A percentile compares a stretch with the other conserved stretches of the same genome.
Conservation (phyloP, 345 rosid species). For the Moricandia moricandioides region DNA sequence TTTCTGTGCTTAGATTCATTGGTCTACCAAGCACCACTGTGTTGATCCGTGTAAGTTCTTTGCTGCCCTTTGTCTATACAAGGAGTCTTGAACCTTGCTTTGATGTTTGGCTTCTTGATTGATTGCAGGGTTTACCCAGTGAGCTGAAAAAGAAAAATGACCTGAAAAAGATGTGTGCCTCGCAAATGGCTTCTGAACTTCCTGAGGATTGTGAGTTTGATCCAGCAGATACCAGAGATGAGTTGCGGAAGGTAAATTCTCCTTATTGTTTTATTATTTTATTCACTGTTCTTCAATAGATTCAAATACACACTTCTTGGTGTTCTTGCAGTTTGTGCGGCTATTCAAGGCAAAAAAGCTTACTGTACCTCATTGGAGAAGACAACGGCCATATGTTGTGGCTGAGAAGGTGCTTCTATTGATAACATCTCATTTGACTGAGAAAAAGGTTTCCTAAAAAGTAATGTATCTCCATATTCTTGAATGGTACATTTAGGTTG, state of each 20-base stretch:
- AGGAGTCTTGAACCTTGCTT: too few relatives aligned
- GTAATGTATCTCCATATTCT: too few relatives aligned
- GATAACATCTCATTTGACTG: background rate
- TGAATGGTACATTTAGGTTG: slow-evolving; percentile 46
- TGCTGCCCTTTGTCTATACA: background rate
- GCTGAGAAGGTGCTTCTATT: slow-evolving; percentile 60
- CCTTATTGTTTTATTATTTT: background rate
- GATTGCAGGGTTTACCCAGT: slow-evolving; percentile 63
- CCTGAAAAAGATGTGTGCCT: slow-evolving; percentile 61
- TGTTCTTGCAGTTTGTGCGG: slow-evolving; percentile 70
- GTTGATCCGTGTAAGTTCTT: slow-evolving; percentile 73
- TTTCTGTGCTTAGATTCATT: slow-evolving; percentile 76
- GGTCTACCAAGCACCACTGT: slow-evolving; percentile 90
- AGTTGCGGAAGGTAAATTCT: slow-evolving; percentile 76
- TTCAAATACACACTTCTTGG: too few relatives aligned
- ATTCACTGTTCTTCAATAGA: background rate
- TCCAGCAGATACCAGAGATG: slow-evolving; percentile 87
- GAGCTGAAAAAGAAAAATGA: slow-evolving; percentile 66
- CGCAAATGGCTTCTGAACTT: slow-evolving; percentile 68
- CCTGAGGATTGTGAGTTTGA: slow-evolving; percentile 86
- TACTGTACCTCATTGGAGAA: slow-evolving; percentile 82
- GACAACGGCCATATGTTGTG: slow-evolving; percentile 72
- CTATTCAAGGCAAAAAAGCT: slow-evolving; percentile 84
- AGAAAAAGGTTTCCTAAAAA: background rate
- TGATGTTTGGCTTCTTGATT: too few relatives aligned